Base-by-base conservation (phyloP, 441 rosid genomes). In the Erodium texanum region DNA sequence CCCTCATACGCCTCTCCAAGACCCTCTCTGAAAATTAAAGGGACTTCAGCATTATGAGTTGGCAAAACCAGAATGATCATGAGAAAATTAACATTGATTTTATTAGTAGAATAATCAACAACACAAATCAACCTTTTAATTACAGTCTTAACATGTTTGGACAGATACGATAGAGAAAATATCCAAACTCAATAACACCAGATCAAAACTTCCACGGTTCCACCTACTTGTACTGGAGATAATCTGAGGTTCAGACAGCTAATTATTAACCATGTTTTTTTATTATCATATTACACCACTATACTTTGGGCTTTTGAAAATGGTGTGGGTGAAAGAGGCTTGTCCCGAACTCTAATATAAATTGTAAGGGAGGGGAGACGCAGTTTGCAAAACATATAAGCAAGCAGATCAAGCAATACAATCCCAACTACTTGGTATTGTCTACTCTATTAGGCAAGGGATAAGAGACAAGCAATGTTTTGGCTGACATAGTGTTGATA, bases 11-110 rank as follows among this genome's bases (percentile, higher is more conserved):
- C 65, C 12, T 68, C 71, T 23, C 29, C 64, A 62, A 68, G 48
- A 14, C 65, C 66, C 54, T 68, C 71, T 34, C 71, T 68, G 43
- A 20, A 68, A 18, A 59, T 19, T 18, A 27, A 22, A 58, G 63
- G 22, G 63, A 23, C 12, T 58, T 58, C 23, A 58, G 63, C 63
- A 58, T 22, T 58, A 20, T 22, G 29, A 58, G 4, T 58, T 58
- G 22, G 3, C 63, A 58, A 58, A 58, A 58, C 29, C 27, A 58
- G 27, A 58, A 50, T 20, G 29, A 9, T 52, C 7, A 14, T 9
- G 20, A 52, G 24, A 66, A 70, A 66, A 68, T 43, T 62, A 67
- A 73, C 2, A 7, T 20, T 34, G 48, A 22, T 29, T n/a, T 12
- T 34, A 16, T 64, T n/a, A 2, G 36, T 45, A 41, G 22, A 20